phyloP scores from a whole-genome alignment of 768 basidiomycete genomes.

The Galerina marginata region DNA sequence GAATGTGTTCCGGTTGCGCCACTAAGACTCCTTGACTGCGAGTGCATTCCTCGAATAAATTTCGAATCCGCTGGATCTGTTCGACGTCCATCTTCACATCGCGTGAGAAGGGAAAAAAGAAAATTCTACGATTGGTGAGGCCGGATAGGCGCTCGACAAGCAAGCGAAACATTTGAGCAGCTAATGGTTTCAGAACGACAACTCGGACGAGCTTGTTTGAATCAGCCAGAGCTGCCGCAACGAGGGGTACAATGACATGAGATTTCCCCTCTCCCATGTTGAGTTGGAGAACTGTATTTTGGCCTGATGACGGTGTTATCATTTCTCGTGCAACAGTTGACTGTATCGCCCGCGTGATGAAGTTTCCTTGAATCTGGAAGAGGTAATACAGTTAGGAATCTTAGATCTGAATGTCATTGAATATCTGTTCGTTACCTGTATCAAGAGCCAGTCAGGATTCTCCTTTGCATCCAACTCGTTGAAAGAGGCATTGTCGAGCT shows the following conservation, averaged over 20 bases:
- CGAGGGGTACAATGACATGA: conserved; percentile 55
- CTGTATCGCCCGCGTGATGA: conserved; percentile 50
- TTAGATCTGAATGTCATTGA: background rate
- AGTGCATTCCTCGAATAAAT: conserved; percentile 45
- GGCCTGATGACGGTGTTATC: conserved; percentile 41
- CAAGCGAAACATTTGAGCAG: conserved; percentile 54
- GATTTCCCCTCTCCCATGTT: conserved; percentile 68
- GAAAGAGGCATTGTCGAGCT: conserved; percentile 26
- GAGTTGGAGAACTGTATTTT: conserved; percentile 51
- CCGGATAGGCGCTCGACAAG: conserved; percentile 48
- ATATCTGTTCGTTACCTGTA: conserved; percentile 40
- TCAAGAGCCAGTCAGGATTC: conserved; percentile 48
- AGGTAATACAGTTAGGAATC: background rate
- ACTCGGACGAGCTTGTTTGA: conserved; percentile 50
- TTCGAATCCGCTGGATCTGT: conserved; percentile 29
- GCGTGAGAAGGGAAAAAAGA: conserved; percentile 56
- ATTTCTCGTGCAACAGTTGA: conserved; percentile 47
- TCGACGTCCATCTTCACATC: conserved; percentile 27
- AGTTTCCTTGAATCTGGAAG: conserved; percentile 49
- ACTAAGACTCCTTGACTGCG: conserved; percentile 48
- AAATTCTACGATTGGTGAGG: conserved; percentile 51
- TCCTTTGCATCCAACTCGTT: conserved; percentile 16
- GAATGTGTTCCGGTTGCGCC: conserved; percentile 57
- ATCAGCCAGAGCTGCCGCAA: conserved; percentile 45
- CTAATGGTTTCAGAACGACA: conserved; percentile 54